A percentile compares a stretch with the other conserved stretches of the same genome.
phyloP scores from a whole-genome alignment of 495 filamentous ascomycete genomes.

The Lophiostoma macrostomum region DNA sequence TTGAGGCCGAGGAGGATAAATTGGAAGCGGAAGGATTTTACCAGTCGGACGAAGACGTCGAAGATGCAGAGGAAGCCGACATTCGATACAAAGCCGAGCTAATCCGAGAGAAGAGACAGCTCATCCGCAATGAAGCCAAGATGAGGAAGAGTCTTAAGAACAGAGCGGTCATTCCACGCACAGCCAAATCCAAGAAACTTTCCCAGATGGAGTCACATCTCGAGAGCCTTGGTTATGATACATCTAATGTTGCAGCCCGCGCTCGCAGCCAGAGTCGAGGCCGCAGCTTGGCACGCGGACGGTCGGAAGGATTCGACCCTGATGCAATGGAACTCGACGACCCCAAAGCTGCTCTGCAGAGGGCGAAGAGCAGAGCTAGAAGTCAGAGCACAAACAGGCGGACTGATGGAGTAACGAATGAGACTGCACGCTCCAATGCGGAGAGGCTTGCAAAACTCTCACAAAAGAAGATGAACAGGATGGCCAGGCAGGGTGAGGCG shows the following conservation, averaged over 20 bases:
- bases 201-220: constrained; percentile 81
- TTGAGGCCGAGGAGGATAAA: constrained; percentile 93
- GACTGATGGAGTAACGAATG: constrained; percentile 71
- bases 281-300: constrained; percentile 52
- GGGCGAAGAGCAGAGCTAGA: constrained; percentile 73
- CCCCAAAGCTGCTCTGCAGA: constrained; percentile 39
- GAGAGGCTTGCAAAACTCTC: constrained; percentile 81
- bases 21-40: constrained; percentile 84
- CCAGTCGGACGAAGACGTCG: constrained; percentile 55
- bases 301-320: constrained; percentile 53
- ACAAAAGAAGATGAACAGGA: constrained; percentile 98
- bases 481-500: constrained; percentile 93
- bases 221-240: constrained; percentile 80
- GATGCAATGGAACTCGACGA: constrained; percentile 87
- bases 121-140: constrained; percentile 87
- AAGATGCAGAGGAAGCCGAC: constrained; percentile 75
- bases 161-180: constrained; percentile 81
- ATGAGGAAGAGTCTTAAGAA: constrained; percentile 96
- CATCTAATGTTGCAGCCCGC: constrained; percentile 65
- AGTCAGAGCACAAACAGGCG: constrained; percentile 77
- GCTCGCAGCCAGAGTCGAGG: constrained; percentile 70
- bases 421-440: constrained; percentile 64
- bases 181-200: constrained; percentile 68
- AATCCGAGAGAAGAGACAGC: constrained; percentile 84
- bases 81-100: constrained; percentile 86